These are phyloP conservation scores for Musa itinerans DNA, from an alignment of 176 grass and related monocot species.

Conservation along the genomic window DNA sequence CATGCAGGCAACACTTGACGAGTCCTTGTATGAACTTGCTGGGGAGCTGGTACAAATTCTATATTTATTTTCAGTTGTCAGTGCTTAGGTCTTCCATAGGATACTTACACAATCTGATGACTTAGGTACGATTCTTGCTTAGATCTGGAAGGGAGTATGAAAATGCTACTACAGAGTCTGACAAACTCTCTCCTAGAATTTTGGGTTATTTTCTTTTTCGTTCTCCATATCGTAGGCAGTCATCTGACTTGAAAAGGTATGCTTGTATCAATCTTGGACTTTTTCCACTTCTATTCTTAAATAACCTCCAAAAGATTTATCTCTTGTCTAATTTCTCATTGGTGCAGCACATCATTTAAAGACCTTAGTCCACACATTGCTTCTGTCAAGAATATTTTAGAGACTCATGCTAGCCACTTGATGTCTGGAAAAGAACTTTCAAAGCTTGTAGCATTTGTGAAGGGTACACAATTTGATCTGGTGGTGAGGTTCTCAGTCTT, in stretches of 20 bases:
- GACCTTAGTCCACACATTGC: constrained; percentile 92
- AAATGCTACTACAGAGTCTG: constrained; percentile 57
- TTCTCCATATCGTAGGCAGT: constrained; percentile 66
- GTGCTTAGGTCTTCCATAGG: background rate
- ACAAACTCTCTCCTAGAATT: constrained; percentile 88
- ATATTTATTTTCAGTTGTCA: constrained; percentile 6
- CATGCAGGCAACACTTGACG: constrained; percentile 85
- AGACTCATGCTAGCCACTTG: constrained; percentile 87
- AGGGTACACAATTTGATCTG: constrained; percentile 98
- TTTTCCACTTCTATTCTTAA: constrained; percentile 7
- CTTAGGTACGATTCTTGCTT: constrained; percentile 83
- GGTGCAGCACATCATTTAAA: constrained; percentile 57
- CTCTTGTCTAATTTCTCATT: constrained; percentile 21
- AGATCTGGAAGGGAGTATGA: constrained; percentile 94
- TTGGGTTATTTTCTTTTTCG: constrained; percentile 71
- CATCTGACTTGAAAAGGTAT: constrained; percentile 85
- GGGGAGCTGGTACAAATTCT: constrained; percentile 73
- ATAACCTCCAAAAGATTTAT: constrained; percentile 14
- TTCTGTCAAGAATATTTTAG: constrained; percentile 97
- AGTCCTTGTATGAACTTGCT: constrained; percentile 86
- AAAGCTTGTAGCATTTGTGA: constrained; percentile 97
- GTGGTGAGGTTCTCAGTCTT: constrained; percentile 53
- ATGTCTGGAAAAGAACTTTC: constrained; percentile 99
- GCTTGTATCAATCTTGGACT: constrained; percentile 2
- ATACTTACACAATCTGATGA: background rate